Base-by-base conservation (phyloP, 129 eudicot species). In the Tagetes erecta region DNA sequence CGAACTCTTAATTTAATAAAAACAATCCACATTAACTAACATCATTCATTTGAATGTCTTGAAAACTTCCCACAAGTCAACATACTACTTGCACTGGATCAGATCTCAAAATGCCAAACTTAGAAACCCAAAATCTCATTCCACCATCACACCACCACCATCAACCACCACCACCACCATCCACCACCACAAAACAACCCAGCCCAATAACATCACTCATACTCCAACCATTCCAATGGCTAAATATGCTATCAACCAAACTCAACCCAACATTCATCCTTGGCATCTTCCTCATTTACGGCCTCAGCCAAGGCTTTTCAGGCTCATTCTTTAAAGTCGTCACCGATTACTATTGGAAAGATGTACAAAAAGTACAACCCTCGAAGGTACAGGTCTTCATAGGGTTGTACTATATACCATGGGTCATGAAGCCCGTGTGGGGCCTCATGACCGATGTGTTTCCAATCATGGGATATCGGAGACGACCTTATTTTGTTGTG, bases 311-410 rank as follows among this genome's bases (percentile, higher is more conserved):
- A 10, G 94, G 90, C 75, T 85, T 88, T 27, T 45, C 83, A 0
- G 76, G 64, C 6, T 79, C 84, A 3, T 81, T 80, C 49, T 83
- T 85, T 72, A 77, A 65, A 36, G 82, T 88, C 11, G 86, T 81
- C 51, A 65, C 90, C 1, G 90, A 88, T 20, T 88, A 78, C 56
- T 85, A 88, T 71, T 83, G 90, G 94, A 88, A 88, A 83, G 94
- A 88, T 71, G 88, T 83, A 1, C 90, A 88, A 2, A 78, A 80
- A 40, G 70, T 83, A 6, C 86, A 85, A 38, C 90, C 94, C 30
- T 85, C 90, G 0, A 71, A 36, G 27, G 88, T 82, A 0, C 94
- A 85, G 8, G 51, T 85, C 44, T 88, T 74, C 67, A 64, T 76
- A 4, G 94, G 88, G 27, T 40, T 88, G 41, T 83, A 83, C 75